phyloP scores from a whole-genome alignment of 768 basidiomycete species.

The Mycena alexandri region DNA sequence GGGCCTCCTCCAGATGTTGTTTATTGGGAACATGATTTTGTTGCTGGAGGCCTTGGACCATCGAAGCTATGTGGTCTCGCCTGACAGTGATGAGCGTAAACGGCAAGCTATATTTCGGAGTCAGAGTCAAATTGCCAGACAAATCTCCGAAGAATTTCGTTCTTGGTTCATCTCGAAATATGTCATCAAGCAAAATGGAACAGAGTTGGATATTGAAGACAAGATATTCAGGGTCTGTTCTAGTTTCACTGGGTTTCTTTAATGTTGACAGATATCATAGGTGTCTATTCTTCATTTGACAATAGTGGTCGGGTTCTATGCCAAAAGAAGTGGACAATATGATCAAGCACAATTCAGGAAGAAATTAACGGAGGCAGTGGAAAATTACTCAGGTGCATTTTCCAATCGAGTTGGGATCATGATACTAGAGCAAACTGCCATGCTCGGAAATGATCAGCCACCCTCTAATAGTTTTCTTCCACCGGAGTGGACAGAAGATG shows the following conservation, averaged over 20 bases:
- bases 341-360: not conserved
- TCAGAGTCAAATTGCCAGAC: not conserved
- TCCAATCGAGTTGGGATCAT: no score
- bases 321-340: not conserved
- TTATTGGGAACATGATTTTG: not conserved
- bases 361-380: not conserved
- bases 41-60: constrained; percentile 10
- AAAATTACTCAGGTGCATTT: not conserved
- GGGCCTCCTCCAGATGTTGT: constrained; percentile 1
- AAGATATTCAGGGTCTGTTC: not conserved
- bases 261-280: not conserved
- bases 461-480: no score
- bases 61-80: no score
- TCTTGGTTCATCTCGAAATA: not conserved
- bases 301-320: not conserved
- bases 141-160: not conserved
- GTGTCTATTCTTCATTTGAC: not conserved
- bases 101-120: not conserved
- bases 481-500: no score
- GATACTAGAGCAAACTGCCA: not conserved
- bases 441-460: no score
- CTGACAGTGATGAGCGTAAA: no score
- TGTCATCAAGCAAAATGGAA: not conserved
- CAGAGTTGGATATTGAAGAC: not conserved
- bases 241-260: not conserved